These are phyloP conservation scores for Cyberlindnera japonica DNA, from an alignment of 805 yeast species.

Conservation along the genomic window DNA sequence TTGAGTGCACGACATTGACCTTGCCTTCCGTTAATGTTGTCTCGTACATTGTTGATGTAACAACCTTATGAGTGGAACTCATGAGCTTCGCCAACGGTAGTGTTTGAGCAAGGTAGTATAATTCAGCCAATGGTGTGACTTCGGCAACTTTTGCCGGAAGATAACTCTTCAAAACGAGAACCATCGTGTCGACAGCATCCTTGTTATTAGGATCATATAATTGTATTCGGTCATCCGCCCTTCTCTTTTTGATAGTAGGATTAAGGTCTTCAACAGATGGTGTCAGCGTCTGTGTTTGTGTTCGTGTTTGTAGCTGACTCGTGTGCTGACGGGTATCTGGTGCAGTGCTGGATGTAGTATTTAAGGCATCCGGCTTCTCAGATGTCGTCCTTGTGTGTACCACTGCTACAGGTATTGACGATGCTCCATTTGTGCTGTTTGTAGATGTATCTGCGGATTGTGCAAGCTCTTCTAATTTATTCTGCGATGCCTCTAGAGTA, in stretches of 20 bases:
- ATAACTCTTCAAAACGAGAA: slow-evolving; percentile 45
- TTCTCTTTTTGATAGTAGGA: slow-evolving; percentile 13
- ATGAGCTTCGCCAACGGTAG: slow-evolving; percentile 77
- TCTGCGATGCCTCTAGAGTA: no score
- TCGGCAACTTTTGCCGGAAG: slow-evolving; percentile 53
- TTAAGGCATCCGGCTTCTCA: no score
- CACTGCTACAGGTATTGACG: no score
- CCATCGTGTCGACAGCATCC: slow-evolving; percentile 42
- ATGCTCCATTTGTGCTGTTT: no score
- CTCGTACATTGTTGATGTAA: slow-evolving; percentile 82
- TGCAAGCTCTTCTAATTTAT: no score
- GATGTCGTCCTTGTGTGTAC: no score
- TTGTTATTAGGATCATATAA: slow-evolving; percentile 33
- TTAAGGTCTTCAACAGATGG: neutral
- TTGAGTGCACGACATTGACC: slow-evolving; percentile 80
- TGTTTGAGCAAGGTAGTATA: slow-evolving; percentile 84
- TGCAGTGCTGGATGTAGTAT: no score
- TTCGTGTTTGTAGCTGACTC: neutral
- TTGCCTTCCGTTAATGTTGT: slow-evolving; percentile 86
- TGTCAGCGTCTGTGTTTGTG: neutral
- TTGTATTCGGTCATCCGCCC: slow-evolving; percentile 15
- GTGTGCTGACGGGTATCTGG: no score
- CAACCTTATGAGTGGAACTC: slow-evolving; percentile 80
- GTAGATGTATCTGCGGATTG: no score
- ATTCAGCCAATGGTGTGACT: slow-evolving; percentile 72